phyloP scores from a whole-genome alignment of 1,139 yeast species.

The Candida tunisiensis region DNA sequence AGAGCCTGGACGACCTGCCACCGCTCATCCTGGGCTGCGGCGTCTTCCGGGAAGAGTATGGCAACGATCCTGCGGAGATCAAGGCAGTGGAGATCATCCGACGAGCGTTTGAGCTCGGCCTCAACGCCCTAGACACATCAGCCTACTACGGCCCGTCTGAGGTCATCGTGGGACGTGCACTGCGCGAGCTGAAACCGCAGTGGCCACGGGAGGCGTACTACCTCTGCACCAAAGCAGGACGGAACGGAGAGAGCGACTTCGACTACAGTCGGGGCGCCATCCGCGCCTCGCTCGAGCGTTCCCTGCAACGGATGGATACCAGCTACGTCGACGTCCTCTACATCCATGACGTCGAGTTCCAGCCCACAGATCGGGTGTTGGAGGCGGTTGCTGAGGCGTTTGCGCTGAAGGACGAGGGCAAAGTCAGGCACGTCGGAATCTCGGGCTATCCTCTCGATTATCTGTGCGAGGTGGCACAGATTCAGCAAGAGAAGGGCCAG shows the following conservation, averaged over 20 bases:
- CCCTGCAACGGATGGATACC: constrained; percentile 49
- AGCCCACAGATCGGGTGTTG: constrained; percentile 32
- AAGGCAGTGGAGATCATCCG: constrained; percentile 41
- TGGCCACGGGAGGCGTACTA: constrained; percentile 47
- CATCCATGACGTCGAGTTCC: constrained; percentile 83
- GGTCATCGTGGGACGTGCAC: constrained; percentile 48
- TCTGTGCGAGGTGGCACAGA: constrained; percentile 25
- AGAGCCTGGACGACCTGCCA: constrained; percentile 21
- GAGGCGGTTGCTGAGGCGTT: constrained; percentile 49
- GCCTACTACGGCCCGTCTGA: constrained; percentile 93
- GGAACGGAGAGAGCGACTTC: constrained; percentile 49
- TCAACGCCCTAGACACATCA: constrained; percentile 73
- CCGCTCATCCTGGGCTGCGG: constrained; percentile 75
- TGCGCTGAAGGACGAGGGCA: constrained; percentile 44
- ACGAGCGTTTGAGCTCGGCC: constrained; percentile 47
- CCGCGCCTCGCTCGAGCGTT: constrained; percentile 43
- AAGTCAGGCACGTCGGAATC: constrained; percentile 51
- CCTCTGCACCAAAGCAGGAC: constrained; percentile 78
- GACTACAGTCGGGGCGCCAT: constrained; percentile 54
- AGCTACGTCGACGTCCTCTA: constrained; percentile 63
- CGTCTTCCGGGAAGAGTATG: constrained; percentile 63
- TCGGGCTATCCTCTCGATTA: constrained; percentile 79
- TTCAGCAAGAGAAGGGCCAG: constrained; percentile 23
- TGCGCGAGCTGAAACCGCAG: constrained; percentile 25
- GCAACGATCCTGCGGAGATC: constrained; percentile 41